phyloP scores from a whole-genome alignment of 306 rosid species.

The Quercus aquifolioides region DNA sequence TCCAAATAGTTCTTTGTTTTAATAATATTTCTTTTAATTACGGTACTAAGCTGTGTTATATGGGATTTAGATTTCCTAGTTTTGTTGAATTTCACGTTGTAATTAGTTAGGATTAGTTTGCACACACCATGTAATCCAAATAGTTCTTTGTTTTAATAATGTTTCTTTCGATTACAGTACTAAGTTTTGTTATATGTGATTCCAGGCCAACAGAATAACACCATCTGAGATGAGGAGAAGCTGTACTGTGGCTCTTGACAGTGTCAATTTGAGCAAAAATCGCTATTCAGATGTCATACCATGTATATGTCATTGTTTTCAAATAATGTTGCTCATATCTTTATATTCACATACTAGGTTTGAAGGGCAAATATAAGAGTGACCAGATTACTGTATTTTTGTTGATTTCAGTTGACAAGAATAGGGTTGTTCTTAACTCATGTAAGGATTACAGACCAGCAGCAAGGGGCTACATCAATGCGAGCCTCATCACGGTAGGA shows the following conservation, averaged over 20 bases:
- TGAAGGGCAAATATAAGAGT: neutral
- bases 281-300: slow-evolving; percentile 77
- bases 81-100: too few species aligned
- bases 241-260: slow-evolving; percentile 61
- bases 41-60: neutral
- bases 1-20: neutral
- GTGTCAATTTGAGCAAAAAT: slow-evolving; percentile 68
- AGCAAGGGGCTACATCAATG: slow-evolving; percentile 87
- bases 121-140: neutral
- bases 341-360: neutral
- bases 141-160: neutral
- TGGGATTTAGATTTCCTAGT: neutral
- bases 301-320: slow-evolving; percentile 39
- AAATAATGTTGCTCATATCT: too few species aligned
- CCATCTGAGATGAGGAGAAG: slow-evolving; percentile 53
- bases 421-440: slow-evolving; percentile 64
- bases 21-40: neutral
- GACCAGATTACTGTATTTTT: neutral
- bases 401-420: slow-evolving; percentile 63
- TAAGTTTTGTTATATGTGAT: slow-evolving; percentile 2
- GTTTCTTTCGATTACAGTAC: neutral
- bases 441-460: slow-evolving; percentile 77
- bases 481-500: slow-evolving; percentile 68
- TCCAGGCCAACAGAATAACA: slow-evolving; percentile 64
- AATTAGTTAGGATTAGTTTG: too few species aligned